Evolutionary conservation across 345 rosid genomes (phyloP), one percentile per base, ranked within the genome.

Genomic region (Eucalyptus curtisii): DNA sequence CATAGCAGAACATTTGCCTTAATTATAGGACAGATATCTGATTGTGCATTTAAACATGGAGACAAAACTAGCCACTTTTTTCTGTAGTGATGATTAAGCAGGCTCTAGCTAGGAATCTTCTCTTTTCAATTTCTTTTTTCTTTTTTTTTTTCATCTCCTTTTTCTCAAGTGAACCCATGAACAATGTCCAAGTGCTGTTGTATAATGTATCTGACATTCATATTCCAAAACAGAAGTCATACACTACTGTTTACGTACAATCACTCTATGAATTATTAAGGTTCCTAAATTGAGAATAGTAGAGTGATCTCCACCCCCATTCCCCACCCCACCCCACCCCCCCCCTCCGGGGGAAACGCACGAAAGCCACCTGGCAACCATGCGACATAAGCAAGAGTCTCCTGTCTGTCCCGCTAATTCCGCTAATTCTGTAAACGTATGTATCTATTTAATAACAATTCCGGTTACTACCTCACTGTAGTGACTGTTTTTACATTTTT

Each of bases 31-130:
- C 47, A 40, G 84, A 76, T 40, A 76, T 76, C 5, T 42, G 84
- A 42, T 76, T 40, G 47, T 22, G 84, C 27, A 13, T 20, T 76
- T 76, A 40, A 76, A 76, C 84, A 76, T 76, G 84, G 84, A 76
- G 84, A 76, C 84, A 76, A 76, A 76, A 76, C 47, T 40, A 76
- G 84, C 84, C 22, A 22, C 84, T 40, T 76, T 76, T 76, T 76
- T 40, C 84, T 76, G 47, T 76, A 76, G 84, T 76, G 84, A 76
- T 76, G 84, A 76, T 76, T 24, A 40, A 76, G 84, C 84, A 76
- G 84, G 84, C 84, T 76, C 84, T 76, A 76, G 84, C 84, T 76
- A 76, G 84, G 84, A 76, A 76, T 76, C 84, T 76, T 76, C 47
- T 76, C 30, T 76, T 76, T 76, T 20, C 13, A 11, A 12, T 27